Conservation (phyloP, 352 stramenopile genomes). For the Phytophthora rubi region DNA sequence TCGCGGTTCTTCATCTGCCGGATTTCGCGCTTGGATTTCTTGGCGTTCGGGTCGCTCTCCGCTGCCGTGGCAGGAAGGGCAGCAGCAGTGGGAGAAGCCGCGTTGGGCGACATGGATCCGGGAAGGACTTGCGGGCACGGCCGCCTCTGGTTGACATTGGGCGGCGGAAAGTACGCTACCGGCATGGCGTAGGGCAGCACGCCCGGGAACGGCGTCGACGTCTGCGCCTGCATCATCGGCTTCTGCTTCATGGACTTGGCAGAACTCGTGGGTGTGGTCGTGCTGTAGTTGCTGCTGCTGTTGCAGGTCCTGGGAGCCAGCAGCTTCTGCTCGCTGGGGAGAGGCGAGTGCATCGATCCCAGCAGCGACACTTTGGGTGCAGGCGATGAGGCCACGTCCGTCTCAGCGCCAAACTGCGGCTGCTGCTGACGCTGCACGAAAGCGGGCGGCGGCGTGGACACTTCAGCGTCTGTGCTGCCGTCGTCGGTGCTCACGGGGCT, state of each 20-base stretch:
- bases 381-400: slow-evolving; percentile 27
- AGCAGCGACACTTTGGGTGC: slow-evolving; percentile 19
- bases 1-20: slow-evolving; percentile 90
- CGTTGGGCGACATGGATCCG: slow-evolving; percentile 14
- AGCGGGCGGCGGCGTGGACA: slow-evolving; percentile 50
- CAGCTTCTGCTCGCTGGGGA: slow-evolving; percentile 35
- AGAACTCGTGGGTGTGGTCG: background rate
- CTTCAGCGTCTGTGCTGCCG: slow-evolving; percentile 55
- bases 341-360: slow-evolving; percentile 24
- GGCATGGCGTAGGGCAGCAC: slow-evolving; percentile 67
- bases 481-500: slow-evolving; percentile 54
- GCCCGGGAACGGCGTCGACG: slow-evolving; percentile 20
- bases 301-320: slow-evolving; percentile 11
- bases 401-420: background rate
- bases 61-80: slow-evolving; percentile 3
- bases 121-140: slow-evolving; percentile 56
- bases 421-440: slow-evolving; percentile 31
- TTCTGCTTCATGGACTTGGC: slow-evolving; percentile 11
- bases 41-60: slow-evolving; percentile 39
- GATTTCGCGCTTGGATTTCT: slow-evolving; percentile 85
- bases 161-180: slow-evolving; percentile 60
- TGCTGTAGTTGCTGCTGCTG: slow-evolving; percentile 2
- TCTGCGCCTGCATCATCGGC: slow-evolving; percentile 4
- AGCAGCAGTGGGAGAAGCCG: background rate
- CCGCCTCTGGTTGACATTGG: slow-evolving; percentile 59